These are phyloP conservation scores for Coniochaeta prunicola DNA, from an alignment of 2,329 filamentous ascomycete genomes.

Conservation along the genomic window DNA sequence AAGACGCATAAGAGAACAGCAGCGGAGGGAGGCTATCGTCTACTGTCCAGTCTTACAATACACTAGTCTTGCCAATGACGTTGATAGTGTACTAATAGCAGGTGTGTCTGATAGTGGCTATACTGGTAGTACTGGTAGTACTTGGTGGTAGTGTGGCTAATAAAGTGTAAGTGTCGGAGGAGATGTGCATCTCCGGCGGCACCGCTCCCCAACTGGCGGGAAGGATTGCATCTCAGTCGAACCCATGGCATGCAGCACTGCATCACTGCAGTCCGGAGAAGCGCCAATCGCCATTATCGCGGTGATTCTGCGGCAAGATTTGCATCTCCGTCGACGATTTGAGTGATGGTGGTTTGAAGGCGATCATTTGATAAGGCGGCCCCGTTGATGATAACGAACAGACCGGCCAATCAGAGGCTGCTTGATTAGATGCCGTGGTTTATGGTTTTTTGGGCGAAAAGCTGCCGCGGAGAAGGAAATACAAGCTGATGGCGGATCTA, in stretches of 20 bases:
- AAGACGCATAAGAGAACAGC: conserved; percentile 1
- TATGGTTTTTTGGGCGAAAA: neutral
- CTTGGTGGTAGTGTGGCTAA: too few species aligned
- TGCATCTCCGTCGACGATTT: neutral
- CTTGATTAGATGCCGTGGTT: neutral
- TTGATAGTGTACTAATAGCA: neutral
- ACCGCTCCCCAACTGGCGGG: neutral
- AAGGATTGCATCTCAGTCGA: neutral
- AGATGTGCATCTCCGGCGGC: neutral
- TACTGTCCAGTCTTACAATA: neutral
- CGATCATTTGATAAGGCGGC: neutral
- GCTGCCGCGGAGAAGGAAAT: neutral
- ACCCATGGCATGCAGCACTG: neutral
- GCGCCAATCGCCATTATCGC: neutral
- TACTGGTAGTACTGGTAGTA: too few species aligned
- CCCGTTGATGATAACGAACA: neutral
- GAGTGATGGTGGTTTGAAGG: neutral
- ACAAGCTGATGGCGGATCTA: neutral
- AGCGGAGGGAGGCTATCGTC: neutral
- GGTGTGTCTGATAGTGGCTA: neutral
- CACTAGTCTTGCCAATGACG: neutral
- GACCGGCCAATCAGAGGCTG: neutral
- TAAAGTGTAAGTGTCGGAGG: neutral
- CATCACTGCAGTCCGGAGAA: neutral
- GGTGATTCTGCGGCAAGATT: neutral